Evolutionary conservation across 495 filamentous ascomycete genomes (phyloP).

Genomic region (Wilcoxina mikolae): DNA sequence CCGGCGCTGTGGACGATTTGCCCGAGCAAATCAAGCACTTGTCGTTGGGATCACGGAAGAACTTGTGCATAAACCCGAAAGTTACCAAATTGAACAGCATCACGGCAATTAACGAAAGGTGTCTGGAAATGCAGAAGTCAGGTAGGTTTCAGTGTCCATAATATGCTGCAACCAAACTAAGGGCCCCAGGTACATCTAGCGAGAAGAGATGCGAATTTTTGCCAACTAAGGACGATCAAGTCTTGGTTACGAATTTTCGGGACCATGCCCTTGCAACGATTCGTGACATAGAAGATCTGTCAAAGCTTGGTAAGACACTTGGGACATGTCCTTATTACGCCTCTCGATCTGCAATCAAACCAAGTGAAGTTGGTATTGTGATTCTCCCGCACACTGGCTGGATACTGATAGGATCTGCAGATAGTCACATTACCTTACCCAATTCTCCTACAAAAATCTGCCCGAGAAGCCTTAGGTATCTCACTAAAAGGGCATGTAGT

Average conservation of each 20-base stretch:
- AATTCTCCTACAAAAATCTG: constrained; percentile 72
- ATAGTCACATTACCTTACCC: constrained; percentile 92
- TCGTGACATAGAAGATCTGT: constrained; percentile 87
- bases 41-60: constrained; percentile 77
- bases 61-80: constrained; percentile 79
- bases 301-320: constrained; percentile 57
- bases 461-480: constrained; percentile 71
- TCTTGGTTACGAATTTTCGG: constrained; percentile 62
- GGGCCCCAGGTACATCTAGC: constrained; percentile 32
- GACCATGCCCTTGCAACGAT: constrained; percentile 74
- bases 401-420: constrained; percentile 31
- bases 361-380: constrained; percentile 47
- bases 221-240: constrained; percentile 59
- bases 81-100: constrained; percentile 56
- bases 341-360: constrained; percentile 63
- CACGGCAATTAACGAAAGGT: constrained; percentile 89
- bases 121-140: constrained; percentile 75
- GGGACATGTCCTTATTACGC: constrained; percentile 93
- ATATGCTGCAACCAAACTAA: not conserved
- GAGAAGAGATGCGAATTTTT: constrained; percentile 63
- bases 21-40: constrained; percentile 67
- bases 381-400: not conserved
- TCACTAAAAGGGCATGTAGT: constrained; percentile 77
- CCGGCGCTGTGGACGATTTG: constrained; percentile 17
- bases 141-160: constrained; percentile 31